Evolutionary conservation across 75 land plant species (phyloP).

Genomic region (Chamaecyparis obtusa): DNA sequence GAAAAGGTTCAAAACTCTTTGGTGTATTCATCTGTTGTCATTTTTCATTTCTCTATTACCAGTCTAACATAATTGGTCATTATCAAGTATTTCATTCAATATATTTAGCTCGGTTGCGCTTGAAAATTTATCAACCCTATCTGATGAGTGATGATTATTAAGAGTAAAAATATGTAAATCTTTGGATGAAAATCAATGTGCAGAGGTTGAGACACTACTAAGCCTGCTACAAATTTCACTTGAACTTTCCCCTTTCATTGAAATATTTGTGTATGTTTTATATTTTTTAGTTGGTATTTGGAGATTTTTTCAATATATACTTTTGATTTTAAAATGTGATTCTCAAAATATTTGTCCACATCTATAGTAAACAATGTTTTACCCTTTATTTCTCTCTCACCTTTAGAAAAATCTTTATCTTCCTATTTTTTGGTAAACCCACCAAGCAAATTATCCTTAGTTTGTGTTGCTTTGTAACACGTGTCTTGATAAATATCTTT

Average conservation of each 20-base stretch:
- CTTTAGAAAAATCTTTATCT: constrained; percentile 9
- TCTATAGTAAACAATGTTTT: background rate
- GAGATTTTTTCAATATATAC: background rate
- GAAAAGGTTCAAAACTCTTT: background rate
- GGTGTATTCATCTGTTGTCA: background rate
- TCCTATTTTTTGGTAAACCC: background rate
- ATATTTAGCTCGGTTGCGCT: background rate
- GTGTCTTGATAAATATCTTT: background rate
- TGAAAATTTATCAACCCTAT: background rate
- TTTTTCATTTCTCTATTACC: background rate
- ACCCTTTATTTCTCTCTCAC: background rate
- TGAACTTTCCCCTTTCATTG: background rate
- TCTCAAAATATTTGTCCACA: background rate
- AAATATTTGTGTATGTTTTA: background rate
- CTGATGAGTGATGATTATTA: background rate
- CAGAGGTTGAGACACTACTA: background rate
- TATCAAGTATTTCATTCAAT: background rate
- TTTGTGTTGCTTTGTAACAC: background rate
- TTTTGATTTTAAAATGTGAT: background rate
- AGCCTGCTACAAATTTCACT: background rate
- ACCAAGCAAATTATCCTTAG: background rate
- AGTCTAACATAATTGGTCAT: background rate
- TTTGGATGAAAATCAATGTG: too few relatives aligned
- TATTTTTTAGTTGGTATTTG: background rate
- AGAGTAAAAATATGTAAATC: background rate